Base-by-base conservation (phyloP, 768 basidiomycete genomes). In the Mycena rebaudengoi region DNA sequence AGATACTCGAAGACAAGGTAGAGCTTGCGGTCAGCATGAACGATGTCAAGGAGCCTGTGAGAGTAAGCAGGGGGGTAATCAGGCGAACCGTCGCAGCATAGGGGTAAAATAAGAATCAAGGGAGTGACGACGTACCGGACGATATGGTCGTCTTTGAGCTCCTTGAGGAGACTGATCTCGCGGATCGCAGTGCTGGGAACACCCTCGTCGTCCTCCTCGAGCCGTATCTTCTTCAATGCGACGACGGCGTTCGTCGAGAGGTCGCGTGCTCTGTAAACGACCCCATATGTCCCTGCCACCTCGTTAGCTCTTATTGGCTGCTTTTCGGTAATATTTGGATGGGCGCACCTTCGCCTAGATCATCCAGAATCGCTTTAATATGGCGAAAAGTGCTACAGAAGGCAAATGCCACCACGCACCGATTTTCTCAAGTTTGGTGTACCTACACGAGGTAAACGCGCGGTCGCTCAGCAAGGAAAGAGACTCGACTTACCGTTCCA, bases 1-100 rank as follows among this genome's bases (percentile, higher is more conserved):
- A 99, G 85, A 78, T 96, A 99, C 79, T 99, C 98, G 75, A 96
- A 98, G 32, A 99, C 98, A 64, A 99, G 90, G 79, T 98, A 99
- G 30, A 99, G 86, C 77, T 98, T 98, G 77, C 96, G 91, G 77
- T 99, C 98, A 13, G 92, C 91, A 74, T 99, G 97, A 5, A 99
- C 94, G 70, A 99, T 98, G 78, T 99, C 96, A 60, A 98, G 84
- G 62, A 99, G 82, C 75, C 97, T 99, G 71, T 29, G 52, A 18
- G 10, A 71, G 35, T 39, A 23, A 35, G 55, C 2, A 23, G 18
- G n/a, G 28, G 8, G 12, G 33, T 3, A 18, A 20, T 26, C 18
- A 28, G 21, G 29, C 11, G 14, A 4, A 14, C 48, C 40, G 58
- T 18, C 20, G 40, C 7, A n/a, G 14, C 12, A 40, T 12, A 30